Evolutionary conservation across 306 rosid genomes (phyloP), one percentile per base, ranked within the genome.

Genomic region (Vicia villosa): DNA sequence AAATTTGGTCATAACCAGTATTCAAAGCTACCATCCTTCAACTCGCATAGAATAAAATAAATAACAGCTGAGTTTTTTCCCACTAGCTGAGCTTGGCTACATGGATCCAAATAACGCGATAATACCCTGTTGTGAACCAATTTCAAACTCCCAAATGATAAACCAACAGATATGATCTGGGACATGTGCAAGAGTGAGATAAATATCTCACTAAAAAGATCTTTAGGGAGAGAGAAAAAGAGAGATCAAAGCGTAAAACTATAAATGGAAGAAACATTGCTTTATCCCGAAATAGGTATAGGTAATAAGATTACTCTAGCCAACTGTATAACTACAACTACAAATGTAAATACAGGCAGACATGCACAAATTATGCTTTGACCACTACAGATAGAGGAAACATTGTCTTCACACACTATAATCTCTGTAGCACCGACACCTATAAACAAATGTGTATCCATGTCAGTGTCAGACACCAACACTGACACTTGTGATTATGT

Each of bases 1-100:
- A 69, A 2, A 43, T 14, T 17, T 63, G 54, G 9, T 56, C 65
- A 80, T 24, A 60, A 57, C 49, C 75, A 78, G 55, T 57, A 52
- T 16, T 28, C 26, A n/a, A 49, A 49, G 15, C 16, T 59, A 40
- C 37, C 36, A 28, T 2, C 32, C 49, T 65, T 63, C 26, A 65
- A 70, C 43, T 67, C 70, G 5, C 26, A 11, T 26, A 66, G 70
- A 73, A 40, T 34, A 67, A 59, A 30, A 66, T 32, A 63, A 19
- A 70, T 41, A 61, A 17, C 65, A 4, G 11, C 6, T 2, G 5
- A 59, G n/a, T 11, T 34, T 8, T 24, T 15, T 32, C 14, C 8
- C 42, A 15, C 42, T 58, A 58, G 8, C 42, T 32, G 64, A 15
- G 24, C 6, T 30, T 58, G 21, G 64, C 42, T 57, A 57, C 63